phyloP scores from a whole-genome alignment of 306 rosid genomes.

The Lathyrus oleraceus region DNA sequence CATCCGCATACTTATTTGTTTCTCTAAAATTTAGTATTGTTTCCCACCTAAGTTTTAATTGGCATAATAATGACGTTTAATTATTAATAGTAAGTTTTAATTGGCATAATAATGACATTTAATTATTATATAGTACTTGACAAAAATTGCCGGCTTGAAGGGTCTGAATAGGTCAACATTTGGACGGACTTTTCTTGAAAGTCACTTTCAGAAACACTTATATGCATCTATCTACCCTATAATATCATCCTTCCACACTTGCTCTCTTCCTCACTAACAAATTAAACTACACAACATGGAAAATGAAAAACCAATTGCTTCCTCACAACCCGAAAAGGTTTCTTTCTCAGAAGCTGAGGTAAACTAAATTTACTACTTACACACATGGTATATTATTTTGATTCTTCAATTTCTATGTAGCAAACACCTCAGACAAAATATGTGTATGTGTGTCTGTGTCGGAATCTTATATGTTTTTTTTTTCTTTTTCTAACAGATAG shows the following conservation, averaged over 20 bases:
- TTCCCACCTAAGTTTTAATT: no score
- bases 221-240: neutral
- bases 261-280: neutral
- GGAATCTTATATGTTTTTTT: neutral
- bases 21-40: no score
- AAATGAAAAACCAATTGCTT: neutral
- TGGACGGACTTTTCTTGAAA: conserved; percentile 26
- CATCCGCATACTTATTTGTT: no score
- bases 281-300: neutral
- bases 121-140: neutral
- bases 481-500: neutral
- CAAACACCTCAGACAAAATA: neutral
- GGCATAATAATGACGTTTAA: no score
- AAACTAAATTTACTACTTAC: neutral
- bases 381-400: neutral
- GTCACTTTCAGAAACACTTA: conserved; percentile 13
- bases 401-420: neutral
- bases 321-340: neutral
- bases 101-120: no score
- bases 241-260: neutral
- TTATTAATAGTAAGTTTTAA: no score
- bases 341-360: conserved; percentile 15
- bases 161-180: neutral
- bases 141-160: conserved; percentile 28
- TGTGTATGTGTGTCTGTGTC: neutral